Conservation (phyloP, 2,329 filamentous ascomycete species). For the Claviceps africana region DNA sequence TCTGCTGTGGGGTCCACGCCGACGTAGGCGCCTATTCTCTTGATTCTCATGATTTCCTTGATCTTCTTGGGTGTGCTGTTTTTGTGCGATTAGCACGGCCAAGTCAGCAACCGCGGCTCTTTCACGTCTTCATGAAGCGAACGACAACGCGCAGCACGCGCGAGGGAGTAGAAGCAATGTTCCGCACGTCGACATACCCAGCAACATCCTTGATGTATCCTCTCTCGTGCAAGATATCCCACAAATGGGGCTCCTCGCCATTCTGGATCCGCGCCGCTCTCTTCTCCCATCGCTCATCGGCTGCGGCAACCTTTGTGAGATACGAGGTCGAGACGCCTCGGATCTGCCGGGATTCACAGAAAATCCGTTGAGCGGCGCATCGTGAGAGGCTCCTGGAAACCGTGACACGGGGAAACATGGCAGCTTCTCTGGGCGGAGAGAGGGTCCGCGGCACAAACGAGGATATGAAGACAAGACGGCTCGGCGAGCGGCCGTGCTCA, state of each 20-base stretch:
- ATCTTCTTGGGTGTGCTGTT: constrained; percentile 36
- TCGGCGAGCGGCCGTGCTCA: neutral
- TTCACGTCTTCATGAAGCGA: neutral
- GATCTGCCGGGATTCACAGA: constrained; percentile 11
- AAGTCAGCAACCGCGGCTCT: constrained; percentile 1
- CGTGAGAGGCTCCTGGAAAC: constrained; percentile 11
- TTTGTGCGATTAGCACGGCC: neutral
- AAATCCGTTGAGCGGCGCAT: constrained; percentile 12
- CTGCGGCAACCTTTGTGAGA: constrained; percentile 28
- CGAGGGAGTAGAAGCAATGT: neutral
- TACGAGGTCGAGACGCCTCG: constrained; percentile 28
- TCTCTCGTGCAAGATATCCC: constrained; percentile 54
- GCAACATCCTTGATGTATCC: constrained; percentile 62
- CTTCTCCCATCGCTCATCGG: constrained; percentile 32
- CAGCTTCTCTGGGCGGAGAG: neutral
- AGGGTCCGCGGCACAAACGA: neutral
- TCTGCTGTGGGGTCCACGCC: constrained; percentile 71
- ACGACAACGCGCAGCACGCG: constrained; percentile 10
- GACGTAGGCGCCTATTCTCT: constrained; percentile 61
- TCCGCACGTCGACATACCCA: constrained; percentile 38
- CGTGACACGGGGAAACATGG: neutral
- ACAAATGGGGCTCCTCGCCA: constrained; percentile 39
- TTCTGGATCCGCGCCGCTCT: constrained; percentile 32
- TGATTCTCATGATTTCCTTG: constrained; percentile 47
- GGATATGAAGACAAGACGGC: too few species aligned